Conservation (phyloP, 192 early-diverging fungal species). For the Coemansia sp. region DNA sequence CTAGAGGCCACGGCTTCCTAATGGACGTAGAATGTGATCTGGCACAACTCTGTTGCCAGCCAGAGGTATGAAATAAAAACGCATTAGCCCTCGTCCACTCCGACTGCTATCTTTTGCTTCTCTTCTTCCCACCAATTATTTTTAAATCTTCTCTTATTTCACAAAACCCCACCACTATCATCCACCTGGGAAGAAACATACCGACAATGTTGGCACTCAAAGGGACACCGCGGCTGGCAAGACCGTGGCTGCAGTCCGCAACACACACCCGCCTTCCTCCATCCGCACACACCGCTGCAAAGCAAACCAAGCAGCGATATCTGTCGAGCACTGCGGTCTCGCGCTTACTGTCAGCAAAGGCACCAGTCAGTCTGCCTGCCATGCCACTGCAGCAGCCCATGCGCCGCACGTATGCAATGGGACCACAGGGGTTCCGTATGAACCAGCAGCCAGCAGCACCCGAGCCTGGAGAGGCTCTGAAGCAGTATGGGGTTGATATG, state of each 20-base stretch:
- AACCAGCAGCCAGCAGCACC: constrained; percentile 38
- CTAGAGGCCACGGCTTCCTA: neutral
- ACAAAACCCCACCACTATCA: neutral
- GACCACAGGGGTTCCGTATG: constrained; percentile 52
- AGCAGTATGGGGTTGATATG: constrained; percentile 68
- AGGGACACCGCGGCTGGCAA: neutral
- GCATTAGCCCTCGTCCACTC: too few relatives aligned
- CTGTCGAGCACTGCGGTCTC: neutral
- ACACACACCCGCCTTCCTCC: neutral
- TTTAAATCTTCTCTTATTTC: neutral
- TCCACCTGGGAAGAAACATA: neutral
- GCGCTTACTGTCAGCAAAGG: neutral
- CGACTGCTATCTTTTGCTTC: neutral
- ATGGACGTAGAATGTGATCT: neutral
- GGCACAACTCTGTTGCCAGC: neutral
- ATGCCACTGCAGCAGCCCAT: neutral
- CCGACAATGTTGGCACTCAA: constrained; percentile 1
- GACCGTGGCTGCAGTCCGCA: neutral
- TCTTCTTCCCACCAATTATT: neutral
- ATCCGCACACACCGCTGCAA: neutral
- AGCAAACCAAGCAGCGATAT: neutral
- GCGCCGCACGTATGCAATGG: constrained; percentile 39
- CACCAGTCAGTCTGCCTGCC: neutral
- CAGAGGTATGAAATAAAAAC: too few relatives aligned
- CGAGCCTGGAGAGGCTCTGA: constrained; percentile 56